Conservation (phyloP, 768 basidiomycete species). For the Podaxis pistillaris region DNA sequence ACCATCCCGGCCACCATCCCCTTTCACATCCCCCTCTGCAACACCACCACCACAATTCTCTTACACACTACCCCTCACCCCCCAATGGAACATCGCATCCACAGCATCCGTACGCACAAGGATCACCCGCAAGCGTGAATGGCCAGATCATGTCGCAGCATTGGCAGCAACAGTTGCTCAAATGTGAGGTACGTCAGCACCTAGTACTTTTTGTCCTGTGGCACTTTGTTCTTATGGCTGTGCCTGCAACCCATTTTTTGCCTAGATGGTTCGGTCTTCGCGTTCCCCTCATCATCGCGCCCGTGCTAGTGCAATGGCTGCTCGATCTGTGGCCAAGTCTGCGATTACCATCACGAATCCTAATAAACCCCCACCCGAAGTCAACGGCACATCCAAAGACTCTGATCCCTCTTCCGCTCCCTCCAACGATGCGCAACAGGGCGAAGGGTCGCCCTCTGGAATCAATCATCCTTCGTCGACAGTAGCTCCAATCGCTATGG, state of each 20-base stretch:
- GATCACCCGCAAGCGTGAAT: constrained; percentile 58
- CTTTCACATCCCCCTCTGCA: constrained; percentile 53
- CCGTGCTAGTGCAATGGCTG: constrained; percentile 91
- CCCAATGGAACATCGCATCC: constrained; percentile 63
- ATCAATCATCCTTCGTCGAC: constrained; percentile 73
- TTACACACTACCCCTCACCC: constrained; percentile 79
- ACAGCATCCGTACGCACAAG: constrained; percentile 41
- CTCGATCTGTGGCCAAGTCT: constrained; percentile 80
- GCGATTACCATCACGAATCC: constrained; percentile 93
- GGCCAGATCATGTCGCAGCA: constrained; percentile 74
- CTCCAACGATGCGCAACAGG: constrained; percentile 19
- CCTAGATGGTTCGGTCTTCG: constrained; percentile 78
- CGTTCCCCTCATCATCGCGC: constrained; percentile 93
- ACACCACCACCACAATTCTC: constrained; percentile 79
- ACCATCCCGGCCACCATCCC: constrained; percentile 55
- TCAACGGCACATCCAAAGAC: constrained; percentile 30
- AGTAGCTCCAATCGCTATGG: constrained; percentile 68
- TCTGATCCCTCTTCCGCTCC: constrained; percentile 29
- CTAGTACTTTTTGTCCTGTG: constrained; percentile 11
- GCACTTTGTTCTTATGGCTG: constrained; percentile 35
- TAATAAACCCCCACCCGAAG: constrained; percentile 49
- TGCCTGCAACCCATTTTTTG: constrained; percentile 15
- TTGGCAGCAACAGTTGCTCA: constrained; percentile 93
- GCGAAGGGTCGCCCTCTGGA: constrained; percentile 26
- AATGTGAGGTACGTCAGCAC: constrained; percentile 75